phyloP scores from a whole-genome alignment of 306 rosid species.

The Benincasa hispida region DNA sequence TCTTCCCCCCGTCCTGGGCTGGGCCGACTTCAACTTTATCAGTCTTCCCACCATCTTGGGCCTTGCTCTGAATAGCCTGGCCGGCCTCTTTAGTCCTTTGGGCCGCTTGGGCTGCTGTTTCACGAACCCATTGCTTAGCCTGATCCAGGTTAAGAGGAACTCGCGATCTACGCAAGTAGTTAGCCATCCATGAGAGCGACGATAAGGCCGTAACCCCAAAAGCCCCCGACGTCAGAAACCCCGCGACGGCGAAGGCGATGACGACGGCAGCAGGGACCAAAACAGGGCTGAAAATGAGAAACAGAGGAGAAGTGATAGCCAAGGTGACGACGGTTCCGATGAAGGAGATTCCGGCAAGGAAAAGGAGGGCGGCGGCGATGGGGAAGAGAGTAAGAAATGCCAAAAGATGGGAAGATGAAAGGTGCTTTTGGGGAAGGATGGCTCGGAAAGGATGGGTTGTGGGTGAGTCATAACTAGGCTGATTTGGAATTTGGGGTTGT shows the following conservation, averaged over 20 bases:
- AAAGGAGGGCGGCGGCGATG: conserved; percentile 26
- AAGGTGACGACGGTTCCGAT: conserved; percentile 21
- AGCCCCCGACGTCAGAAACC: conserved; percentile 32
- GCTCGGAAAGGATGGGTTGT: background rate
- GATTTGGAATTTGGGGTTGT: background rate
- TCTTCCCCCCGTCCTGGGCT: background rate
- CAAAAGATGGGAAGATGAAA: conserved; percentile 15
- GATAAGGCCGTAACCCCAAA: conserved; percentile 38
- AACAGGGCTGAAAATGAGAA: conserved; percentile 36
- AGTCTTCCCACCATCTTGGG: background rate
- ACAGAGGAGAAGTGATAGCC: conserved; percentile 26
- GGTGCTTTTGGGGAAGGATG: background rate
- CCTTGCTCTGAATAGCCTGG: background rate
- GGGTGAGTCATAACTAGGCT: background rate
- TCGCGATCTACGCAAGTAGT: conserved; percentile 14
- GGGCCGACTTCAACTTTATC: background rate
- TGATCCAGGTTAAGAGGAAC: conserved; percentile 10
- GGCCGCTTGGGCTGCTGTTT: conserved; percentile 7
- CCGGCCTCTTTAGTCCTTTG: conserved; percentile 4
- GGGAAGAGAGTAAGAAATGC: conserved; percentile 26
- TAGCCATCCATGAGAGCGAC: conserved; percentile 33
- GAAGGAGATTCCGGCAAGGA: conserved; percentile 28
- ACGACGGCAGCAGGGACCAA: conserved; percentile 25
- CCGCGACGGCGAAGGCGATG: conserved; percentile 22
- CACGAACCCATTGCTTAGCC: conserved; percentile 16